phyloP scores from a whole-genome alignment of 108 stramenopile species.

The Skeletonema potamos region DNA sequence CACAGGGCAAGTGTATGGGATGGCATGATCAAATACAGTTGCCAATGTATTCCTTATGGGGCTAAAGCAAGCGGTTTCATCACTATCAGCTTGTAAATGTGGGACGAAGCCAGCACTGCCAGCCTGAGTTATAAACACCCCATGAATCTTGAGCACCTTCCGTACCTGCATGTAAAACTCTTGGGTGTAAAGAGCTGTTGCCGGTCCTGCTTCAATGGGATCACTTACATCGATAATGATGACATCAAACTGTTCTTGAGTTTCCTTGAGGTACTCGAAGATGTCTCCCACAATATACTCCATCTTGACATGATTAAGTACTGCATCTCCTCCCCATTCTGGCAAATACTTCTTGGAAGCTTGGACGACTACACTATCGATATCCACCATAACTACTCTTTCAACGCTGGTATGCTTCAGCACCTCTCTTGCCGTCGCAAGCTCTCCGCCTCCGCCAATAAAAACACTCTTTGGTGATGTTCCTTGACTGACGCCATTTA shows the following conservation, averaged over 20 bases:
- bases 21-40: slow-evolving; percentile 70
- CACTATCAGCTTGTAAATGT: slow-evolving; percentile 42
- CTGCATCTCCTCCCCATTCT: slow-evolving; percentile 82
- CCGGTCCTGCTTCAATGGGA: slow-evolving; percentile 91
- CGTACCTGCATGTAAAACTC: slow-evolving; percentile 78
- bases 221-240: slow-evolving; percentile 89
- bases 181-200: slow-evolving; percentile 86
- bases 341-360: slow-evolving; percentile 70
- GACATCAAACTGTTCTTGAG: slow-evolving; percentile 68
- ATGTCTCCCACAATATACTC: slow-evolving; percentile 80
- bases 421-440: slow-evolving; percentile 87
- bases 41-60: slow-evolving; percentile 83
- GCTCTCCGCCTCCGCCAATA: slow-evolving; percentile 89
- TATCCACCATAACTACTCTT: slow-evolving; percentile 87
- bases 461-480: slow-evolving; percentile 68
- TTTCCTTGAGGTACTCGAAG: slow-evolving; percentile 52
- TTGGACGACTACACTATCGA: slow-evolving; percentile 79
- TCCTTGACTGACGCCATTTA: not conserved
- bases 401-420: slow-evolving; percentile 73
- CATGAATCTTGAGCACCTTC: slow-evolving; percentile 37
- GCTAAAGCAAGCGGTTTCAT: slow-evolving; percentile 58
- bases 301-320: slow-evolving; percentile 60
- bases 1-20: slow-evolving; percentile 75
- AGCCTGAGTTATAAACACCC: slow-evolving; percentile 88
- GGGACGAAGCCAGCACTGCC: slow-evolving; percentile 63